These are phyloP conservation scores for Cladobotryum protrusum DNA, from an alignment of 2,329 filamentous ascomycete species.

Conservation along the genomic window DNA sequence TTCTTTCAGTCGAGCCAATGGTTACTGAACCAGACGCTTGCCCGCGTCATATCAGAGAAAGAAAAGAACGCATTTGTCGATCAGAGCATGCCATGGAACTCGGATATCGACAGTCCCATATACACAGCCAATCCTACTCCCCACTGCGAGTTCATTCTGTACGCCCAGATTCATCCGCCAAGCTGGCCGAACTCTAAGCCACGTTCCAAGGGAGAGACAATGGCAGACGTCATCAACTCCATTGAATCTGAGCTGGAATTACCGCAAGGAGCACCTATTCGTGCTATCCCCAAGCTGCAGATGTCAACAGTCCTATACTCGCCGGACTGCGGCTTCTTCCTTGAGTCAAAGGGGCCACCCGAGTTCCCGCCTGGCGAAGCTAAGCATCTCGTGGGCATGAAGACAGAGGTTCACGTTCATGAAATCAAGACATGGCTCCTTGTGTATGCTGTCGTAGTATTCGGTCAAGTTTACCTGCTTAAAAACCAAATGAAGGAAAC, in stretches of 20 bases:
- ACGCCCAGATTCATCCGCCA: constrained; percentile 67
- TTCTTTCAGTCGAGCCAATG: constrained; percentile 53
- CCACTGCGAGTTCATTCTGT: constrained; percentile 85
- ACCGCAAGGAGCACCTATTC: constrained; percentile 53
- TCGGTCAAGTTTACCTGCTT: constrained; percentile 55
- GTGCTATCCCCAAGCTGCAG: constrained; percentile 48
- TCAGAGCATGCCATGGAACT: constrained; percentile 68
- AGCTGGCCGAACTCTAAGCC: constrained; percentile 30
- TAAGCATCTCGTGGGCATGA: constrained; percentile 53
- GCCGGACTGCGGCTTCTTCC: constrained; percentile 61
- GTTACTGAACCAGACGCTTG: constrained; percentile 68
- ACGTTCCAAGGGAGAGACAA: constrained; percentile 27
- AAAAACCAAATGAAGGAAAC: constrained; percentile 61
- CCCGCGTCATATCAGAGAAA: constrained; percentile 59
- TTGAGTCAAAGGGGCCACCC: constrained; percentile 59
- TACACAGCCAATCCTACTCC: constrained; percentile 56
- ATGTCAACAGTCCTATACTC: constrained; percentile 62
- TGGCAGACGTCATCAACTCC: constrained; percentile 39
- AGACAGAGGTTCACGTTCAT: constrained; percentile 53
- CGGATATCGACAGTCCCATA: constrained; percentile 55
- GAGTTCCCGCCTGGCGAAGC: constrained; percentile 44
- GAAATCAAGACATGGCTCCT: constrained; percentile 55
- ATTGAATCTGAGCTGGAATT: constrained; percentile 59
- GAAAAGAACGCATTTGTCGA: constrained; percentile 49
- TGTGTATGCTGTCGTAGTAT: constrained; percentile 48